Evolutionary conservation across 495 filamentous ascomycete genomes (phyloP).

Genomic region (Umbilicaria muhlenbergii): DNA sequence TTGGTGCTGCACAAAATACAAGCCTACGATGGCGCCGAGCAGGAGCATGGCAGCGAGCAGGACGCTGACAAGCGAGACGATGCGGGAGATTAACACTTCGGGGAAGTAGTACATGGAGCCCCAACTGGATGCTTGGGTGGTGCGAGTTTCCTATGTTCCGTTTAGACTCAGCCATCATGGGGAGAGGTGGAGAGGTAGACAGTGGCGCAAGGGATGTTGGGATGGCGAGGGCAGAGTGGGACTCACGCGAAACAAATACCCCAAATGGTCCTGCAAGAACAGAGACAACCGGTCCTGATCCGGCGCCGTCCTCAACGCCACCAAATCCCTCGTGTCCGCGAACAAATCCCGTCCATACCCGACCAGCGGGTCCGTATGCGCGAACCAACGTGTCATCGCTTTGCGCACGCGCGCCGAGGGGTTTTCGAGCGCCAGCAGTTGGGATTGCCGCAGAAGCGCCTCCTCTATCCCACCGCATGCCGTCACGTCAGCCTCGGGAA

Average conservation of each 20-base stretch:
- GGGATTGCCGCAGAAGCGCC: slow-evolving; percentile 10
- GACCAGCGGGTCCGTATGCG: not conserved
- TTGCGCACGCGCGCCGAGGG: slow-evolving; percentile 1
- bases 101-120: slow-evolving; percentile 7
- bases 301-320: slow-evolving; percentile 5
- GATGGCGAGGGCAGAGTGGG: too few relatives aligned
- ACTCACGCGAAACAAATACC: slow-evolving; percentile 4
- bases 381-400: slow-evolving; percentile 6
- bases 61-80: slow-evolving; percentile 7
- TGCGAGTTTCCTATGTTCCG: too few relatives aligned
- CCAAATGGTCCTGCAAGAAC: slow-evolving; percentile 5
- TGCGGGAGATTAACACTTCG: slow-evolving; percentile 1
- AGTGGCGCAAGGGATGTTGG: too few relatives aligned
- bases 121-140: too few relatives aligned
- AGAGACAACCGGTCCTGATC: slow-evolving; percentile 7
- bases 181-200: too few relatives aligned
- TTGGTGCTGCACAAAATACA: slow-evolving; percentile 1
- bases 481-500: too few relatives aligned
- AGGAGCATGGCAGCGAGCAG: slow-evolving; percentile 13
- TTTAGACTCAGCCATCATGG: too few relatives aligned
- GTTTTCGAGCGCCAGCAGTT: slow-evolving; percentile 4
- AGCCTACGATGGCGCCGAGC: slow-evolving; percentile 16
- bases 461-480: slow-evolving; percentile 6
- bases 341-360: slow-evolving; percentile 9
- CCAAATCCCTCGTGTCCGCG: slow-evolving; percentile 4